Base-by-base conservation (phyloP, 1,284 basidiomycete genomes). In the Heterobasidion irregulare region DNA sequence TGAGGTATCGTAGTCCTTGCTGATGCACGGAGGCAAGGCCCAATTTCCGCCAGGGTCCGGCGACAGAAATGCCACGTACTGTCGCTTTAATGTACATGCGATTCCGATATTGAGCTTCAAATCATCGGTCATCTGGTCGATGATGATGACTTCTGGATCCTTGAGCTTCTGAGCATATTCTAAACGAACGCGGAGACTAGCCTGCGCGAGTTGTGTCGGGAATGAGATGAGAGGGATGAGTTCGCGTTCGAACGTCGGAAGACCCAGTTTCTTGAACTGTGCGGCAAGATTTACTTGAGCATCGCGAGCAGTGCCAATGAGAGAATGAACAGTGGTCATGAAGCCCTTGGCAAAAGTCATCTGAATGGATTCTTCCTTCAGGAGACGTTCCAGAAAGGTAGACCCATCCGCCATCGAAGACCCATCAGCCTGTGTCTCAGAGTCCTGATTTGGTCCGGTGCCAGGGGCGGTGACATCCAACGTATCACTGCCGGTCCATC, bases 121-220 rank as follows among this genome's bases (percentile, higher is more conserved):
- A 67, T 98, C 95, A 64, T 96, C 94, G 15, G 89, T 89, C 75
- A 98, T 90, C 68, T 98, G 95, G 70, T 99, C 94, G 62, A 99
- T 90, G 58, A 98, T 92, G 59, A 97, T 79, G 54, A 92, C 78
- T 64, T 93, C 84, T 26, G 93, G 94, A 60, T 97, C 92, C 64
- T 84, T 85, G 58, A 99, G 80, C 64, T 94, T 94, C 65, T 86
- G 83, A 5, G 94, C 92, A 59, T 96, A 97, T 58, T 94, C 90
- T 35, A 99, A 80, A 44, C 94, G 89, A 33, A 96, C 85, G 52
- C 88, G 89, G 55, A 99, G 77, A 47, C 89, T 88, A 52, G 95
- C 95, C 66, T 98, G 91, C 33, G 95, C 92, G 50, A 99, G 86
- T 62, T 91, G 87, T 9, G 94, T 96, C 5, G 98, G 93, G 74